Evolutionary conservation across 1,284 basidiomycete species (phyloP), one percentile per base, ranked within the genome.

Genomic region (Cryptococcus sp.): DNA sequence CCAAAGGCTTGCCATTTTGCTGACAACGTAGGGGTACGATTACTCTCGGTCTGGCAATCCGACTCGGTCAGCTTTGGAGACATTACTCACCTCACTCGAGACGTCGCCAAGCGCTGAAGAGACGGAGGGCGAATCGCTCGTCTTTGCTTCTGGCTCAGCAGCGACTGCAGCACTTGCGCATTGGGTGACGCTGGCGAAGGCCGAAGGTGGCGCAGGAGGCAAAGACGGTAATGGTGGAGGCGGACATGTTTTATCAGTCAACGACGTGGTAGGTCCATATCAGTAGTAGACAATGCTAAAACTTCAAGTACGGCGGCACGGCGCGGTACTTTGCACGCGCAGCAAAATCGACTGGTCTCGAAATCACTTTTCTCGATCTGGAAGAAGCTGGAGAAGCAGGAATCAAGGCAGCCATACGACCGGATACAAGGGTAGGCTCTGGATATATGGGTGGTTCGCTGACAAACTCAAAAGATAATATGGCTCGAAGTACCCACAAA

Each of bases 401-500:
- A 25, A 82, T 93, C 38, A 64, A 86, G 19, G 80, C 81, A 8
- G 83, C 88, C 0, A 83, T 96, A 62, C 82, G 81, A 40, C 81
- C 84, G 3, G 89, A 94, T 67, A 97, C 93, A 4, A 92, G 89
- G 83, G 89, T 90, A 55, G 46, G 83, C 51, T 20, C 13, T 13
- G 17, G 25, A 16, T 16, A 20, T 19, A 50, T 37, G 47, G 59
- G 50, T 23, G 50, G 39, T 40, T 61, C 41, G 52, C 43, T 16
- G 29, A 46, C 40, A 38, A 39, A 15, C 55, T 59, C 10, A 23
- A 19, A 34, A 94, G 89, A 82, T 98, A n/a, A 85, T 99, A 58
- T 98, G 93, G 93, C 86, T 97, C 72, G 94, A 99, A 79, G 85
- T 90, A 0, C 95, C 94, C 0, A 97, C 93, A 16, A 98, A 98